phyloP scores from a whole-genome alignment of 352 stramenopile species.

The Globisporangium perplexum region DNA sequence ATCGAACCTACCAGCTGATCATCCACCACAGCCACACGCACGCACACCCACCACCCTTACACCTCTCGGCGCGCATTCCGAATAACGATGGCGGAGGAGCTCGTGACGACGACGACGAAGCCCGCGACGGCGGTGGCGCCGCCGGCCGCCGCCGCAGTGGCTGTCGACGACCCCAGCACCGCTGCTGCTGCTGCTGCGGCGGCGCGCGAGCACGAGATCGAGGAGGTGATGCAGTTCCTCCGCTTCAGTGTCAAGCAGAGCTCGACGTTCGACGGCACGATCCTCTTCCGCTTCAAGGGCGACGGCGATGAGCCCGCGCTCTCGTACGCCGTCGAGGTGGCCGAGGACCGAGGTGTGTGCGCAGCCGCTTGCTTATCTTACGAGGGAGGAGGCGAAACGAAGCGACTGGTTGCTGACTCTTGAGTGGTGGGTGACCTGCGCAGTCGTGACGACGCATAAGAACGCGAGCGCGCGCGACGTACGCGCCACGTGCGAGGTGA shows the following conservation, averaged over 20 bases:
- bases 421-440: too few relatives aligned
- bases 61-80: too few relatives aligned
- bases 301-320: conserved; percentile 30
- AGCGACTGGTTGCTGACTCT: background rate
- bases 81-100: too few relatives aligned
- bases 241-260: conserved; percentile 75
- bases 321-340: conserved; percentile 67
- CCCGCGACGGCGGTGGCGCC: too few relatives aligned
- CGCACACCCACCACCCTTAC: too few relatives aligned
- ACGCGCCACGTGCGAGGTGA: conserved; percentile 66
- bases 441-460: conserved; percentile 52
- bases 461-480: conserved; percentile 38
- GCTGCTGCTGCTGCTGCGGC: background rate
- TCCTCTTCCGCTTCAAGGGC: conserved; percentile 82
- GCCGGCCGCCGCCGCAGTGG: too few relatives aligned
- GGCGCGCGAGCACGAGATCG: conserved; percentile 63
- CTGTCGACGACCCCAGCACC: too few relatives aligned
- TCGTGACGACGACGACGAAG: too few relatives aligned
- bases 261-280: conserved; percentile 68
- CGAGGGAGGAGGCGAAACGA: too few relatives aligned
- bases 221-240: conserved; percentile 86
- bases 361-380: background rate
- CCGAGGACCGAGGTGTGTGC: conserved; percentile 26
- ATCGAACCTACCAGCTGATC: too few relatives aligned
- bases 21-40: too few relatives aligned